A percentile compares a stretch with the other conserved stretches of the same genome.
Conservation (phyloP, 805 yeast species). For the Candida pseudoglaebosa region DNA sequence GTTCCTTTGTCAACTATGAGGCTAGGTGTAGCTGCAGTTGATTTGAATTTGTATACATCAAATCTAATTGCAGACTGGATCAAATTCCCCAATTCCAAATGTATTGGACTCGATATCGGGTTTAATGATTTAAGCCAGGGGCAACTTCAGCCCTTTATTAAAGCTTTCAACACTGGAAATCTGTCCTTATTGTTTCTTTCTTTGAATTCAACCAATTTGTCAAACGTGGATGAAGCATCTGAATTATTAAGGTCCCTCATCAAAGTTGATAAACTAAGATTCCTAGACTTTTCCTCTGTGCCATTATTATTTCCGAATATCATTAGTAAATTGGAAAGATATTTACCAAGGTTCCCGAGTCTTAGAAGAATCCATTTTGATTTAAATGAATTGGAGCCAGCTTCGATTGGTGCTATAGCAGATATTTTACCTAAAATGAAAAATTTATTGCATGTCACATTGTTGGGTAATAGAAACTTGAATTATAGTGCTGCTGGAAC, state of each 20-base stretch:
- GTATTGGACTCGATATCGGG: conserved; percentile 55
- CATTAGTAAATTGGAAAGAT: conserved; percentile 40
- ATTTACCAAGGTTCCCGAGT: conserved; percentile 42
- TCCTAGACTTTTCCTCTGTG: conserved; percentile 50
- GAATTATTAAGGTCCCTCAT: conserved; percentile 36
- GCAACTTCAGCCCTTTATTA: conserved; percentile 43
- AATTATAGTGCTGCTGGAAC: conserved; percentile 43
- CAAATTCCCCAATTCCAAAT: conserved; percentile 36
- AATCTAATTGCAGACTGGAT: conserved; percentile 47
- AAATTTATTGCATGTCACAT: conserved; percentile 49
- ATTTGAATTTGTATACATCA: conserved; percentile 40
- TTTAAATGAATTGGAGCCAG: conserved; percentile 45
- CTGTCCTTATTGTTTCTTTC: conserved; percentile 47
- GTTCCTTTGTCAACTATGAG: conserved; percentile 42
- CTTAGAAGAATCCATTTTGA: conserved; percentile 54
- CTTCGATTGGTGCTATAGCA: conserved; percentile 46
- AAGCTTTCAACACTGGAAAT: conserved; percentile 32
- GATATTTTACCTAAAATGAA: conserved; percentile 45
- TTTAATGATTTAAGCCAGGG: conserved; percentile 49
- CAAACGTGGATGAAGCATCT: conserved; percentile 35
- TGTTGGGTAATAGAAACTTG: conserved; percentile 48
- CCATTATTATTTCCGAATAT: conserved; percentile 51
- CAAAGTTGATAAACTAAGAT: conserved; percentile 38
- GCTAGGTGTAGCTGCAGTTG: conserved; percentile 52
- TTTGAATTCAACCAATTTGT: conserved; percentile 47